These are phyloP conservation scores for Trametes cinnabarina DNA, from an alignment of 768 basidiomycete genomes.

Conservation along the genomic window DNA sequence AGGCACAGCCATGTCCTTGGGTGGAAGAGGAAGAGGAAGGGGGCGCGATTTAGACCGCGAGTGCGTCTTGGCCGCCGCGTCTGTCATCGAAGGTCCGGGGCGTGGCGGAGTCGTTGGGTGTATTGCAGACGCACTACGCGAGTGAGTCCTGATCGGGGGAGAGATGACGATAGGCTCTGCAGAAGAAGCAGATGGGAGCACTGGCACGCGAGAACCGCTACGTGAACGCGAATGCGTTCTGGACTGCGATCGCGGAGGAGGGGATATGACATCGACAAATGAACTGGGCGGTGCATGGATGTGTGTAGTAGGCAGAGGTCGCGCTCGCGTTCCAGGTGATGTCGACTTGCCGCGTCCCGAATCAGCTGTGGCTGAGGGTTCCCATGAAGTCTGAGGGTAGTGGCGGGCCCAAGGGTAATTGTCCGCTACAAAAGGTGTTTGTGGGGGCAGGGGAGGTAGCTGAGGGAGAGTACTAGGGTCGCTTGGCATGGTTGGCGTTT, in stretches of 20 bases:
- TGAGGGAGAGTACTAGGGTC: neutral
- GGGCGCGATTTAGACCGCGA: constrained; percentile 1
- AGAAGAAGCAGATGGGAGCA: constrained; percentile 8
- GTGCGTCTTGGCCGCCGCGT: neutral
- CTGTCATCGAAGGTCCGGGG: neutral
- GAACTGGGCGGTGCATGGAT: neutral
- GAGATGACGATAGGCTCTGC: constrained; percentile 10
- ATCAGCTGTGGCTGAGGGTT: neutral
- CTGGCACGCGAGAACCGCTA: constrained; percentile 3
- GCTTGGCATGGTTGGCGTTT: neutral
- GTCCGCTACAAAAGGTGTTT: constrained; percentile 1
- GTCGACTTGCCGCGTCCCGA: constrained; percentile 5
- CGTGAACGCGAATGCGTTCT: constrained; percentile 6
- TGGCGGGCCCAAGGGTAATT: constrained; percentile 7
- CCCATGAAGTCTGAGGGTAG: constrained; percentile 5
- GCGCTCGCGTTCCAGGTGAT: neutral
- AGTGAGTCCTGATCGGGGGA: constrained; percentile 2
- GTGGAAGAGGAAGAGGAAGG: neutral
- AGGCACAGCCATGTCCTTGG: neutral
- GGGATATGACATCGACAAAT: neutral
- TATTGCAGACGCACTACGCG: constrained; percentile 1
- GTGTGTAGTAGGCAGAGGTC: neutral
- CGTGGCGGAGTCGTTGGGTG: neutral
- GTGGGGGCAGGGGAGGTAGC: constrained; percentile 3
- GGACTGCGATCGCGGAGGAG: neutral